Evolutionary conservation across 768 basidiomycete genomes (phyloP), one percentile per base, ranked within the genome.

Genomic region (Exidia glandulosa): DNA sequence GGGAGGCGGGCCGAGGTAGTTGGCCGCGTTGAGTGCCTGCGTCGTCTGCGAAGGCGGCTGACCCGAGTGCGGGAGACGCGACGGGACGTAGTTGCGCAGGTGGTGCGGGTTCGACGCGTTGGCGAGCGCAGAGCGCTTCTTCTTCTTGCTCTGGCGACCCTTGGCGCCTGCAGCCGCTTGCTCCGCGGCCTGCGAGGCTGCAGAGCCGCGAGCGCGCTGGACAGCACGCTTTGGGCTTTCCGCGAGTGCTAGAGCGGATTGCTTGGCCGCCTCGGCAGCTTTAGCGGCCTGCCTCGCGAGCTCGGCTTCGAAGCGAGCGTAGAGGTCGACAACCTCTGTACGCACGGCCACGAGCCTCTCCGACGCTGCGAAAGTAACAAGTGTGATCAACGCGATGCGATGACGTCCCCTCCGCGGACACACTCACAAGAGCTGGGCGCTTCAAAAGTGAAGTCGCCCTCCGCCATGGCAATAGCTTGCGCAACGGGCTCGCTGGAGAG

Each of bases 31-130:
- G 56, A 73, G 76, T 60, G 73, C 71, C 47, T 68, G 71, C 56
- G 72, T 67, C 62, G 77, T 76, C n/a, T 72, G 70, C 30, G 60
- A 16, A 12, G 45, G 52, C 23, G 59, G 59, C 31, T 57, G 59
- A 7, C 63, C 62, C 12, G 80, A 74, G 65, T 77, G 70, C 3
- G 90, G 86, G 57, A 91, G 74, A 16, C 90, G 79, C 48, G 91
- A 93, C 16, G 92, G 90, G 48, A 94, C 83, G 74, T 94, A 98
- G 75, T 97, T 97, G 68, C 88, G 80, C 60, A 94, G 79, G 74
- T 96, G 94, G 73, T 98, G 95, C 2, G 92, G 94, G 69, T 98
- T 96, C 57, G 90, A 88, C 50, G 91, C 92, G 70, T 96, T 95
- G 50, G 93, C 92, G 32, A 92, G 77, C 3, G 87, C 87, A 56